phyloP scores from a whole-genome alignment of 495 filamentous ascomycete genomes.

The Neurospora terricola region DNA sequence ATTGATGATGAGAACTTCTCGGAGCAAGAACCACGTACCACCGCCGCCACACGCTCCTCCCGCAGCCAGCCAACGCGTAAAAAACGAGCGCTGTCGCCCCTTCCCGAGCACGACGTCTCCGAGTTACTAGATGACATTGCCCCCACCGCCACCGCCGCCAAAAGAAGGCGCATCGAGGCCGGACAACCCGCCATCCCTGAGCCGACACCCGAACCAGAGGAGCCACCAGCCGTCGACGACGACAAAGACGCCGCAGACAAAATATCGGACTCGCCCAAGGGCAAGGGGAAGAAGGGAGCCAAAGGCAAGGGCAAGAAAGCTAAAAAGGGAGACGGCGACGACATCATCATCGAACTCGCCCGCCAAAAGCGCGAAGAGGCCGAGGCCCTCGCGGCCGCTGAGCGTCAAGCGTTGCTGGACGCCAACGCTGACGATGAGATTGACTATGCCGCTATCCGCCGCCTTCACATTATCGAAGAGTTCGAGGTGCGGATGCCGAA shows the following conservation, averaged over 20 bases:
- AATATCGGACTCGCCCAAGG: conserved; percentile 6
- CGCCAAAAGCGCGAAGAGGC: conserved; percentile 59
- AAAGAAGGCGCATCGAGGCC: conserved; percentile 51
- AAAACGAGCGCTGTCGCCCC: conserved; percentile 33
- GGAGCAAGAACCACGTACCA: conserved; percentile 3
- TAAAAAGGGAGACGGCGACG: conserved; percentile 35
- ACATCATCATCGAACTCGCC: conserved; percentile 56
- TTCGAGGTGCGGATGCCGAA: conserved; percentile 50
- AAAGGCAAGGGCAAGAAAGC: conserved; percentile 42
- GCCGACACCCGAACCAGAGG: conserved; percentile 11
- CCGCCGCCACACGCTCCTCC: not conserved
- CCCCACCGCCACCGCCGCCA: conserved; percentile 62
- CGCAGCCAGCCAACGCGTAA: conserved; percentile 30
- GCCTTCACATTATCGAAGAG: conserved; percentile 69
- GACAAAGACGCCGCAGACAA: not conserved
- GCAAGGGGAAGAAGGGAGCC: conserved; percentile 6
- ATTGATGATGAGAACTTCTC: conserved; percentile 9
- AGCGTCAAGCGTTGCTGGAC: conserved; percentile 42
- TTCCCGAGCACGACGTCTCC: conserved; percentile 28
- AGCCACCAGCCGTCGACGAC: conserved; percentile 1
- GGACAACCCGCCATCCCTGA: conserved; percentile 27
- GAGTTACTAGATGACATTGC: conserved; percentile 56
- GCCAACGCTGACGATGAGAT: conserved; percentile 47
- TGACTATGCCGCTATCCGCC: conserved; percentile 60
- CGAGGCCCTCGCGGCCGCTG: conserved; percentile 48